Conservation (phyloP, 768 basidiomycete species). For the Paxillus ammoniavirescens region DNA sequence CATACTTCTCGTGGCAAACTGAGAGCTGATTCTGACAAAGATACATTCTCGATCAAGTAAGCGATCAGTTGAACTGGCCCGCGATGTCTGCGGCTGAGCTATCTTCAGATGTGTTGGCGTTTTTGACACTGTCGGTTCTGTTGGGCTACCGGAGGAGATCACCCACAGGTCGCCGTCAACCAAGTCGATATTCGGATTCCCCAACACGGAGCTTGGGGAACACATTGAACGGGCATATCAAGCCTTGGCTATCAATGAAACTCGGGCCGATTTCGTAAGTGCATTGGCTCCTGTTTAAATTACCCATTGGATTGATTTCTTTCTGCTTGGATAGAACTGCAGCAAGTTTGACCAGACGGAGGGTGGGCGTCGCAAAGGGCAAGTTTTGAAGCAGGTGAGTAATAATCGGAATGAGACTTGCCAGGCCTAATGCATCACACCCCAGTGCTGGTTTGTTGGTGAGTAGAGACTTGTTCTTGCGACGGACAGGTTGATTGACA, state of each 20-base stretch:
- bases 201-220: slow-evolving; percentile 54
- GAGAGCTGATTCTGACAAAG: slow-evolving; percentile 45
- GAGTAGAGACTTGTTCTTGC: slow-evolving; percentile 12
- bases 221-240: slow-evolving; percentile 69
- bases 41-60: slow-evolving; percentile 63
- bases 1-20: slow-evolving; percentile 49
- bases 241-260: slow-evolving; percentile 68
- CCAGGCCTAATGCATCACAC: slow-evolving; percentile 2
- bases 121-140: slow-evolving; percentile 75
- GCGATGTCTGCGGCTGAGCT: slow-evolving; percentile 2
- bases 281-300: not conserved
- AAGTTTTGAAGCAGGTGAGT: slow-evolving; percentile 60
- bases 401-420: not conserved
- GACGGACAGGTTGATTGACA: not conserved
- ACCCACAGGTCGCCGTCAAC: slow-evolving; percentile 42
- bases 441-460: slow-evolving; percentile 73
- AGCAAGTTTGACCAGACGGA: slow-evolving; percentile 63
- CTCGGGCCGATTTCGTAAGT: slow-evolving; percentile 65
- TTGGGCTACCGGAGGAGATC: slow-evolving; percentile 69
- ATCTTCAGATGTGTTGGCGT: slow-evolving; percentile 61
- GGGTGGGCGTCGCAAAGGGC: slow-evolving; percentile 49
- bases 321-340: slow-evolving; percentile 41
- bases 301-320: not conserved
- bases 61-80: slow-evolving; percentile 9
- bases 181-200: slow-evolving; percentile 62